Evolutionary conservation across 768 basidiomycete species (phyloP), one percentile per base, ranked within the genome.

Genomic region (Amanita brunnescens): DNA sequence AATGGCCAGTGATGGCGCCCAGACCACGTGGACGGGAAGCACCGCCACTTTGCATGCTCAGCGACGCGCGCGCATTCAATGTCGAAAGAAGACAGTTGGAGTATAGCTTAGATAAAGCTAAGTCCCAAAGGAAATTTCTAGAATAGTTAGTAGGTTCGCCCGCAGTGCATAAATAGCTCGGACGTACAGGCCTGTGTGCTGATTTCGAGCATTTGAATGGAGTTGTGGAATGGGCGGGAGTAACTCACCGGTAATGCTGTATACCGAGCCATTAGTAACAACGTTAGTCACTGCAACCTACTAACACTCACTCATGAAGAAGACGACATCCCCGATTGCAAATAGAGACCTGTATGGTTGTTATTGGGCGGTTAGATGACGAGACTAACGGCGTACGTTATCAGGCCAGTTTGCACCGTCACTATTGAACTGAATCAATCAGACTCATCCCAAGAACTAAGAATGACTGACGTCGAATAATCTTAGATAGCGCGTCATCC

Each of bases 51-150:
- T 60, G 30, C 69, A n/a, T 68, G 14, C 21, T 40, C 39, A 73
- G 45, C 5, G 60, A 38, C 7, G 67, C 62, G 6, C 75, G 69
- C 23, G 75, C 71, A 46, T 78, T 77, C 21, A 78, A 65, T 3
- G 75, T 74, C 4, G 75, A 76, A 33, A 78, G 57, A 5, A 76
- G 62, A 47, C 73, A 75, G 49, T 77, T 78, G 16, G 72, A 51
- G 57, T 78, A 78, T 6, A 78, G 64, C 48, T 76, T 77, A 1
- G 73, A 67, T 12, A 78, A 61, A 9, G 73, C 64, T 18, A 78
- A 62, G 54, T 76, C 75, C 70, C 72, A 78, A 7, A 76, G 52
- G 56, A 78, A 78, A 56, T 76, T 77, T 21, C 74, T 72, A 42
- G n/a, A 49, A 33, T 2, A 18, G 13, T n/a, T 1, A 24, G 6